Evolutionary conservation across 2,329 filamentous ascomycete genomes (phyloP), one percentile per base, ranked within the genome.

Genomic region (Aureobasidium sp.): DNA sequence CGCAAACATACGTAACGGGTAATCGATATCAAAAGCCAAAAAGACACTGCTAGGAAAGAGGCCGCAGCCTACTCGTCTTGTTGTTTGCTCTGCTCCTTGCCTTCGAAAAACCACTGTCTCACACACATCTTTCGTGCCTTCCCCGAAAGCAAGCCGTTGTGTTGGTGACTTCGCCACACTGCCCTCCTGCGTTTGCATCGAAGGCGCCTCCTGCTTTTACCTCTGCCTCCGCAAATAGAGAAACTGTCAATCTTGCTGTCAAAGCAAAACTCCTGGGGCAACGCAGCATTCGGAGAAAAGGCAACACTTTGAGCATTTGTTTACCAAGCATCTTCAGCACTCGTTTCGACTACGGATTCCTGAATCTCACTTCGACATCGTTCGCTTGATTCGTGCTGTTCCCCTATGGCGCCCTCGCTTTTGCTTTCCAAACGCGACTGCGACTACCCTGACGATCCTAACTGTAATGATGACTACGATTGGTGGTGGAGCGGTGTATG

Each of bases 401-500:
- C 21, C n/a, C n/a, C 36, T 44, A 61, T 53, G 48, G 59, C 59
- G 37, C 59, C 48, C 39, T 47, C 54, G 32, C 32, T 2, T 6
- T n/a, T 50, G 34, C 27, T 59, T 15, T 34, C 6, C 36, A 59
- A 50, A 47, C 57, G 57, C 45, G 34, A 9, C 29, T 59, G 57
- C 25, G 50, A 41, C 16, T 15, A 50, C 7, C 41, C 13, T 27
- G 45, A 47, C n/a, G 25, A 21, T 15, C 16, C 32, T 10, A 16
- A 42, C 36, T 59, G 45, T 42, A 25, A 9, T 1, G 45, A 59
- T 9, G 27, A 37, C 32, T 32, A 11, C 13, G 16, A 27, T 32
- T 50, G 36, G 36, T 59, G 45, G 45, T 58, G 54, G 54, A 48
- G 42, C 54, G 29, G 54, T 32, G 54, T 58, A 58, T 25, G 54